Evolutionary conservation across 2,329 filamentous ascomycete species (phyloP).

Genomic region (Lomentospora prolificans): DNA sequence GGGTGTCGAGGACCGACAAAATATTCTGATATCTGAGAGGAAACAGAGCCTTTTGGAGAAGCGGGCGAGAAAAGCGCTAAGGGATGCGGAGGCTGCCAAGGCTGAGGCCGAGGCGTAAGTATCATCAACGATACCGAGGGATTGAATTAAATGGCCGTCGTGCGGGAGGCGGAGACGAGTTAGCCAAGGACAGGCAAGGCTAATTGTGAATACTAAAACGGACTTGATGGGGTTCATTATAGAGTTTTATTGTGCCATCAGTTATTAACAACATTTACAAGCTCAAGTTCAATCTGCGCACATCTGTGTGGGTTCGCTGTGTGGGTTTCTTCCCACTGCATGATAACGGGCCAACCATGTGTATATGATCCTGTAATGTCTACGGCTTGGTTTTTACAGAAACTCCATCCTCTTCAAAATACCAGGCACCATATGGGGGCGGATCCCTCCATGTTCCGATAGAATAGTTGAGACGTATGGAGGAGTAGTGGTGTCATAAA

Average conservation of each 20-base stretch:
- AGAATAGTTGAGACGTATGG: slow-evolving; percentile 82
- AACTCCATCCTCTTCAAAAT: slow-evolving; percentile 12
- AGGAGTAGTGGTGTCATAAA: slow-evolving; percentile 87
- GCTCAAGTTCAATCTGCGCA: too few species aligned
- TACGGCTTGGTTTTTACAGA: too few species aligned
- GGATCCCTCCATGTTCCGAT: slow-evolving; percentile 63
- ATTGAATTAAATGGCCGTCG: too few species aligned
- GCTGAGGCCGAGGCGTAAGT: slow-evolving; percentile 8
- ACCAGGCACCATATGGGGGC: slow-evolving; percentile 8
- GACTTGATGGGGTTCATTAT: background rate
- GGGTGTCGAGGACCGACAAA: slow-evolving; percentile 77
- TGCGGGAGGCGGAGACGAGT: background rate
- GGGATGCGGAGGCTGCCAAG: slow-evolving; percentile 23
- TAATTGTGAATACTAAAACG: slow-evolving; percentile 1
- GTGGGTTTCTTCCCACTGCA: too few species aligned
- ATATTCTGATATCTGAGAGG: slow-evolving; percentile 65
- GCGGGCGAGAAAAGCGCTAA: slow-evolving; percentile 55
- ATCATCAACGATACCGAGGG: background rate
- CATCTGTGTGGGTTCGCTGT: slow-evolving; percentile 31
- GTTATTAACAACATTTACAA: background rate
- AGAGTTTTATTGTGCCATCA: background rate
- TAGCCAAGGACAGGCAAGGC: background rate
- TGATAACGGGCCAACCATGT: background rate
- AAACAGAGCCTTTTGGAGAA: slow-evolving; percentile 80
- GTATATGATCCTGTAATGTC: too few species aligned